Evolutionary conservation across 805 yeast species (phyloP), one percentile per base, ranked within the genome.

Genomic region (Blastobotrys mokoenaii): DNA sequence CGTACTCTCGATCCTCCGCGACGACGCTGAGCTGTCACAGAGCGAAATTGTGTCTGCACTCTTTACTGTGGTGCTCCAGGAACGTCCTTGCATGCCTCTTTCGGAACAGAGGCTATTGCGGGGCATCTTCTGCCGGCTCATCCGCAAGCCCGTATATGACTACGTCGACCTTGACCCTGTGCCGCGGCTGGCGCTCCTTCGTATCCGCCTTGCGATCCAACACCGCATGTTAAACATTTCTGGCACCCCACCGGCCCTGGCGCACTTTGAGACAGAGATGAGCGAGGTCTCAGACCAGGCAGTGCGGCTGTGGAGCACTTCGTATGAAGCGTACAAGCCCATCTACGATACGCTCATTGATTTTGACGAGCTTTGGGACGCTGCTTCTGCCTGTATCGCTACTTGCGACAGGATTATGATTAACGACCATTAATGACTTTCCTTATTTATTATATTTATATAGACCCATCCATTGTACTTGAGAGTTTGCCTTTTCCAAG

Each of bases 311-410:
- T 52, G 56, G 57, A 42, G 46, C 39, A 34, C 46, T 12, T 45
- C 49, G 17, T 38, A 47, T 9, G 49, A 35, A 1, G 51, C 49
- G 3, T 53, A 53, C 33, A 41, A 46, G 50, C 57, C 56, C 2
- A 38, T 53, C 10, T 53, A 52, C 32, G 50, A 50, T 33, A 36
- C 40, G 6, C 20, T 52, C 18, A 14, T 47, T 3, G 39, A 40
- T 18, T 27, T 38, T 14, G 27, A 35, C 31, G 29, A 25, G 12
- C 33, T 42, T 9, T 42, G 45, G 45, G 38, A 22, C 7, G 27
- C 27, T 4, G 27, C 27, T 22, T 22, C 27, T 8, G 27, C 27
- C 27, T 22, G 27, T 8, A 22, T 22, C 8, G 27, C 27, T 22
- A 22, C 27, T 22, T 22, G 27, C 27, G 27, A 22, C 7, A 22